Base-by-base conservation (phyloP, 441 rosid genomes). In the Corymbia calophylla region DNA sequence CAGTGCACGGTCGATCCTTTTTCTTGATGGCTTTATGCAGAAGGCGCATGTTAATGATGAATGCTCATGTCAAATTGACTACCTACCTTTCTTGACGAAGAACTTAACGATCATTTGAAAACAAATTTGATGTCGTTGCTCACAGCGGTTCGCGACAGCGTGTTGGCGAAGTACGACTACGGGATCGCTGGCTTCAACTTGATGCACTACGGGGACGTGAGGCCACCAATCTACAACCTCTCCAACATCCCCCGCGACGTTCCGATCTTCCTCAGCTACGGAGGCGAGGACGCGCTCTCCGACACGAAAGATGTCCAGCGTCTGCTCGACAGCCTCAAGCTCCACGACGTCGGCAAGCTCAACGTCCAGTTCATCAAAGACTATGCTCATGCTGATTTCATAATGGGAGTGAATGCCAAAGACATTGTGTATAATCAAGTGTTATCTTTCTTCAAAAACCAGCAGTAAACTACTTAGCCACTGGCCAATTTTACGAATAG, bases 371-470 rank as follows among this genome's bases (percentile, higher is more conserved):
- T 87, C 89, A 91, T 98, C 53, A 91, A 92, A 91, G 91, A 96
- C n/a, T 97, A 96, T 89, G 98, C 96, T 86, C 99, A 98, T 91
- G 99, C 94, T 5, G 99, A 97, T 93, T 98, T 97, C 94, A 91
- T 98, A 44, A 96, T 97, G 99, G 99, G 94, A 6, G 91, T 93
- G 29, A 96, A 92, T 87, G 99, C 99, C 85, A 96, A 96, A 87
- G 99, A 95, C 89, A 39, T 96, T 89, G 97, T 98, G 89, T 97
- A 95, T 88, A 95, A 93, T 87, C 91, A 94, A 91, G 92, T 97
- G 25, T 91, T 90, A 88, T 88, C 96, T 3, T 96, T 97, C 92
- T 95, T 97, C 73, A 94, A 93, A 91, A 93, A 90, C 47, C 96
- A 90, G 55, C 53, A 25, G 73, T 94, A 89, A 89, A 91, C 48